Conservation (phyloP, 495 filamentous ascomycete genomes). For the Penicillium crystallinum region DNA sequence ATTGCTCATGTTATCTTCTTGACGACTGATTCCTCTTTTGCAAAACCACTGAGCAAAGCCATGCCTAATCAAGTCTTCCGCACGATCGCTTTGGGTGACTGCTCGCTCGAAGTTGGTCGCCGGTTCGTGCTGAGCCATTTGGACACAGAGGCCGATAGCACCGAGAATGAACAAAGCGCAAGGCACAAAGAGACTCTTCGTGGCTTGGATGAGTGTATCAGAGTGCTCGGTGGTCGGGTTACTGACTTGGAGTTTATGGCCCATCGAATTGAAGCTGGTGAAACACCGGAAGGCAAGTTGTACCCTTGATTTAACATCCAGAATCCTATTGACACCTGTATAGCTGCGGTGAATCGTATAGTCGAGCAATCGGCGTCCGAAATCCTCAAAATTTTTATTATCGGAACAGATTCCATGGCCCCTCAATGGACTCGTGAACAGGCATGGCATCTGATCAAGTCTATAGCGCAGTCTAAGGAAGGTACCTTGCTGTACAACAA, state of each 20-base stretch:
- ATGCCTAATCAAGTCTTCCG: slow-evolving; percentile 90
- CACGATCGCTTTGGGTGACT: slow-evolving; percentile 77
- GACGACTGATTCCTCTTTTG: slow-evolving; percentile 85
- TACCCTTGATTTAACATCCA: not conserved
- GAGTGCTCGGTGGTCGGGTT: slow-evolving; percentile 76
- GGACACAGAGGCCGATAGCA: slow-evolving; percentile 43
- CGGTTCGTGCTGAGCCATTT: slow-evolving; percentile 85
- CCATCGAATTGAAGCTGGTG: slow-evolving; percentile 83
- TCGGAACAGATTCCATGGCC: slow-evolving; percentile 44
- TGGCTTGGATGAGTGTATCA: slow-evolving; percentile 79
- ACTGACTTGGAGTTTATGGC: slow-evolving; percentile 93
- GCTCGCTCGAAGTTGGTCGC: slow-evolving; percentile 78
- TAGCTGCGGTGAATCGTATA: slow-evolving; percentile 81
- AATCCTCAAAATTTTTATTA: slow-evolving; percentile 87
- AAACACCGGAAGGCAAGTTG: slow-evolving; percentile 60
- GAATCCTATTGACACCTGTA: slow-evolving; percentile 15
- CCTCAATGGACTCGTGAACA: slow-evolving; percentile 71
- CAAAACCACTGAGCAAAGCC: slow-evolving; percentile 80
- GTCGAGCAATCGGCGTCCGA: slow-evolving; percentile 82
- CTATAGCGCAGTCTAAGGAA: slow-evolving; percentile 53
- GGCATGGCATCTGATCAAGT: slow-evolving; percentile 82
- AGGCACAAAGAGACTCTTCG: slow-evolving; percentile 39
- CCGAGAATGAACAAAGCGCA: slow-evolving; percentile 31
- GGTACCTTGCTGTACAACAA: slow-evolving; percentile 71
- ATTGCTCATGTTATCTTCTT: slow-evolving; percentile 95